Percentiles rank a stretch among this genome's conserved stretches.
Evolutionary conservation across 768 basidiomycete species (phyloP).

Genomic region (Scleroderma bovista): DNA sequence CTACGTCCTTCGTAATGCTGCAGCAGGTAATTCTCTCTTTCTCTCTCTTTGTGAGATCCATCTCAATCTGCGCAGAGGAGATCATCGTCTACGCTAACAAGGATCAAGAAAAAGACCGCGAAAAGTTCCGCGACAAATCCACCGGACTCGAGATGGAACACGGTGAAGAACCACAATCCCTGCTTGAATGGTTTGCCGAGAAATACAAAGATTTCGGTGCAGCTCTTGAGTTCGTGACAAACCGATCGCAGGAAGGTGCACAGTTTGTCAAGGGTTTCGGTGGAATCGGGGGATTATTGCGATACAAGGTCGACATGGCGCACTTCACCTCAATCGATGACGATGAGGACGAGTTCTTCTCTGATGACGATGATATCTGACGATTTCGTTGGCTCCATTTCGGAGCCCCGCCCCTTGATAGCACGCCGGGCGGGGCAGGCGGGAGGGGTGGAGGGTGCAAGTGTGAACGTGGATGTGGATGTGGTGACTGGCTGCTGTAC

Average conservation of each 20-base stretch:
- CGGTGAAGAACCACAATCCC: constrained; percentile 67
- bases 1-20: constrained; percentile 85
- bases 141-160: constrained; percentile 97
- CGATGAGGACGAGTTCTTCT: constrained; percentile 82
- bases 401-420: constrained; percentile 63
- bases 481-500: constrained; percentile 1
- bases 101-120: constrained; percentile 88
- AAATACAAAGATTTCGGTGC: constrained; percentile 98
- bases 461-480: constrained; percentile 1
- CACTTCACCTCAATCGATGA: constrained; percentile 72
- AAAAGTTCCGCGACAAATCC: constrained; percentile 93
- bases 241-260: constrained; percentile 93
- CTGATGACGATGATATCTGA: constrained; percentile 73
- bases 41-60: not conserved
- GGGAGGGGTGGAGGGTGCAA: constrained; percentile 20
- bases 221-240: constrained; percentile 92
- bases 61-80: constrained; percentile 53
- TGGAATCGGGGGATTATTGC: constrained; percentile 90
- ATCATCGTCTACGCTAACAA: constrained; percentile 71
- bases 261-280: constrained; percentile 99
- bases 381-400: constrained; percentile 73
- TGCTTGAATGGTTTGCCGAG: constrained; percentile 98
- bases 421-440: constrained; percentile 65
- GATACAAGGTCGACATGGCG: constrained; percentile 97
- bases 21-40: constrained; percentile 51